Base-by-base conservation (phyloP, 495 filamentous ascomycete species). In the Glonium stellatum region DNA sequence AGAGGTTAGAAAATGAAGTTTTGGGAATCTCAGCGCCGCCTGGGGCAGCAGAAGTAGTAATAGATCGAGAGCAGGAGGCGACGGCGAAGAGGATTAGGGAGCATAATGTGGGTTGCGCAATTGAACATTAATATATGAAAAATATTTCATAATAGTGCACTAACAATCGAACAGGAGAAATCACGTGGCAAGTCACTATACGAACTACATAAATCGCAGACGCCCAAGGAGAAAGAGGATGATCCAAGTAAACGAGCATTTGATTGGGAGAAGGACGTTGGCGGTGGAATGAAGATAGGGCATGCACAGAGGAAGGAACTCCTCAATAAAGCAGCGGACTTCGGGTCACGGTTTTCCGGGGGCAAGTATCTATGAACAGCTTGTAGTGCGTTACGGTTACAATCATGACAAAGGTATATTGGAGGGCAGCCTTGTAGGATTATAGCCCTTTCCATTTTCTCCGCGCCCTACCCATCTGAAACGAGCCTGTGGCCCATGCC, bases 261-360 rank as follows among this genome's bases (percentile, higher is more conserved):
- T 77, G 90, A 97, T 75, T 78, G 82, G 48, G 91, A 98, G 75
- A 98, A 97, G 78, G 93, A 98, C 73, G 93, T 98, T 79, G 86
- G 81, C 49, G 76, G 86, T 10, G 85, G 86, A 11, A 82, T 84
- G 2, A 84, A 82, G 69, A 81, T 97, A 42, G 85, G 84, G n/a
- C 73, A 84, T 66, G 74, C 81, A 19, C 83, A 95, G 78, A 84
- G 85, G 62, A 84, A 79, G 60, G 87, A 97, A 68, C 75, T 98
- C 80, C 62, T 97, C 49, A 86, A 84, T 48, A 84, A 84, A 65
- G 89, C 92, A 10, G 82, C 85, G 37, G 86, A 90, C 66, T 97
- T 96, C 77, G 85, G 85, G 12, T 86, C 83, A 13, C 76, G 91
- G 47, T 98, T 98, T 70, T 81, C 82, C 22, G 84, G 84, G 49